Evolutionary conservation across 1,139 yeast species (phyloP).

Genomic region (Hyphopichia khmerensis): DNA sequence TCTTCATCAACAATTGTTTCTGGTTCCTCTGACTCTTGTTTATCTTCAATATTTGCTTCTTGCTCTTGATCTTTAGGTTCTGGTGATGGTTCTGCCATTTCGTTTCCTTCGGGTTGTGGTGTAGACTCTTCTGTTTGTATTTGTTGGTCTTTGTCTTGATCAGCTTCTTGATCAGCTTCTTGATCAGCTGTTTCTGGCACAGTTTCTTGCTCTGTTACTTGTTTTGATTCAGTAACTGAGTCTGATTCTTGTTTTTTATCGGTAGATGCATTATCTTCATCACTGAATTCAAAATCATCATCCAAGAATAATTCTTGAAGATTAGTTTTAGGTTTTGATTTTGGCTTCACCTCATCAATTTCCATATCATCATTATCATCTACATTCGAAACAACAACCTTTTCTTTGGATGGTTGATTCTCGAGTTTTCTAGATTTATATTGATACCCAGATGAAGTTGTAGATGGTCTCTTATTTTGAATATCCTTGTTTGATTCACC

Average conservation of each 20-base stretch:
- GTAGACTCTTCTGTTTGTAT: too few relatives aligned
- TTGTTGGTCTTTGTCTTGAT: too few relatives aligned
- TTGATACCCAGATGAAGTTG: conserved; percentile 21
- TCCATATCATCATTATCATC: conserved; percentile 18
- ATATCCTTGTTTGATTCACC: conserved; percentile 8
- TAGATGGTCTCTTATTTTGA: conserved; percentile 9
- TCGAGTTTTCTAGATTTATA: conserved; percentile 42
- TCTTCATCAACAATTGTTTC: conserved; percentile 37
- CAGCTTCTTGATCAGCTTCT: too few relatives aligned
- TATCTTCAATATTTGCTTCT: conserved; percentile 1
- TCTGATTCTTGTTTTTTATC: too few relatives aligned
- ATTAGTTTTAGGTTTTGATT: conserved; percentile 7
- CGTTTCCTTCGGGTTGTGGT: too few relatives aligned
- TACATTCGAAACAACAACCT: conserved; percentile 32
- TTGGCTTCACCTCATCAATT: conserved; percentile 6
- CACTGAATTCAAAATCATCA: conserved; percentile 12
- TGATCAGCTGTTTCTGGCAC: neutral
- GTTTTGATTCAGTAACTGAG: conserved; percentile 7
- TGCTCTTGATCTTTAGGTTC: conserved; percentile 8
- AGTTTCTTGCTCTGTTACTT: conserved; percentile 1
- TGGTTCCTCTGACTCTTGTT: conserved; percentile 8
- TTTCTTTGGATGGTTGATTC: conserved; percentile 30
- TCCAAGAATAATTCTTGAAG: conserved; percentile 14
- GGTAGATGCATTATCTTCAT: conserved; percentile 10
- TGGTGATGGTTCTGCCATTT: too few relatives aligned